Conservation (phyloP, 1,284 basidiomycete genomes). For the Trametes polyzona region DNA sequence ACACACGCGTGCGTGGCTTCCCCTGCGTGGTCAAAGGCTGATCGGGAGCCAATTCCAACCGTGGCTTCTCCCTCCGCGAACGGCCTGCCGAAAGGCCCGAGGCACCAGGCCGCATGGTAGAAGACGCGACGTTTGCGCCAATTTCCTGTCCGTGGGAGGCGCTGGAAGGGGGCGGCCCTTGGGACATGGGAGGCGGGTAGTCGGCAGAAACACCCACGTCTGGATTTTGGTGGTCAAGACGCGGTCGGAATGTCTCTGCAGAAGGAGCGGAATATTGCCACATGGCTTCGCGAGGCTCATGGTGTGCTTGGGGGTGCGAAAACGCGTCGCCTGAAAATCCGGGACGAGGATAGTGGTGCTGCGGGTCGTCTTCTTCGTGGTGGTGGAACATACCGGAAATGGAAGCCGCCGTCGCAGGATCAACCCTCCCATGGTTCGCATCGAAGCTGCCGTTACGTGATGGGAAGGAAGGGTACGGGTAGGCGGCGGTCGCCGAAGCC, state of each 20-base stretch:
- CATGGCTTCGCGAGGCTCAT: slow-evolving; percentile 12
- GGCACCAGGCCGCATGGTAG: slow-evolving; percentile 15
- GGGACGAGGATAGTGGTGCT: slow-evolving; percentile 20
- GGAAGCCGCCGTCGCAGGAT: slow-evolving; percentile 16
- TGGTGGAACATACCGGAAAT: slow-evolving; percentile 29
- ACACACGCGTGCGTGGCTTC: slow-evolving; percentile 72
- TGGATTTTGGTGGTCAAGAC: slow-evolving; percentile 17
- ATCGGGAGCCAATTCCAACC: slow-evolving; percentile 65
- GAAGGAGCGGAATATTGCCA: slow-evolving; percentile 16
- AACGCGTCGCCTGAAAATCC: slow-evolving; percentile 16
- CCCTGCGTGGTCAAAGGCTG: slow-evolving; percentile 80
- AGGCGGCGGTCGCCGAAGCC: slow-evolving; percentile 5
- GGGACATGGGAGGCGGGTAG: slow-evolving; percentile 15
- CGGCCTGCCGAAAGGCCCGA: slow-evolving; percentile 17
- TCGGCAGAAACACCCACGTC: slow-evolving; percentile 10
- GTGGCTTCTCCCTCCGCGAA: slow-evolving; percentile 59
- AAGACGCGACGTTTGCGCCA: not conserved
- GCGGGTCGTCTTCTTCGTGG: slow-evolving; percentile 23
- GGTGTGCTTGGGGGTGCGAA: slow-evolving; percentile 12
- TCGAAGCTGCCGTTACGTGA: slow-evolving; percentile 15
- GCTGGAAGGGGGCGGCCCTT: not conserved
- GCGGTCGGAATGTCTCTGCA: slow-evolving; percentile 14
- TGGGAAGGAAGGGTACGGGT: slow-evolving; percentile 17
- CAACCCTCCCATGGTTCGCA: slow-evolving; percentile 17
- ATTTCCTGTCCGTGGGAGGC: slow-evolving; percentile 20